A percentile compares a stretch with the other conserved stretches of the same genome.
Conservation (phyloP, 345 rosid genomes). For the Pugionium dolabratum region DNA sequence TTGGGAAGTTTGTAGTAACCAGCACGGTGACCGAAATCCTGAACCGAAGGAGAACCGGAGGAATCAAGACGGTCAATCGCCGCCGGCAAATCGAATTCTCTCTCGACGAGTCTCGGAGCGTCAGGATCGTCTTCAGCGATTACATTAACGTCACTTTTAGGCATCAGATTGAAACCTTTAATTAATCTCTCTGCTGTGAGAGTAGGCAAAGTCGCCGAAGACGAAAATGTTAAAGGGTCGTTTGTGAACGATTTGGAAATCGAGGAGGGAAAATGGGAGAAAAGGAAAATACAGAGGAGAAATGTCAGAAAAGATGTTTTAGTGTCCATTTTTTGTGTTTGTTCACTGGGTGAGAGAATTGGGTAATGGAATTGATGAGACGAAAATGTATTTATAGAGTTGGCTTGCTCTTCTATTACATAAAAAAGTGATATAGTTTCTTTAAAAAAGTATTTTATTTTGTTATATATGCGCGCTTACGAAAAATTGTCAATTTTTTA, state of each 20-base stretch:
- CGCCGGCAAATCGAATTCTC: slow-evolving; percentile 48
- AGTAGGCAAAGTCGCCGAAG: slow-evolving; percentile 32
- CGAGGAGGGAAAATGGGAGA: slow-evolving; percentile 22
- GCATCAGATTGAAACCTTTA: slow-evolving; percentile 59
- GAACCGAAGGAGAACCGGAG: slow-evolving; percentile 49
- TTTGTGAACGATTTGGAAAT: slow-evolving; percentile 21
- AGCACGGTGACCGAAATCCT: slow-evolving; percentile 79
- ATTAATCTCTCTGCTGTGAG: slow-evolving; percentile 55
- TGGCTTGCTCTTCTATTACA: slow-evolving; percentile 21
- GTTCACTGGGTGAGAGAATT: background rate
- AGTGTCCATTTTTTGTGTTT: slow-evolving; percentile 25
- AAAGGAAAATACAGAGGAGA: slow-evolving; percentile 28
- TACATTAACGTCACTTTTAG: slow-evolving; percentile 41
- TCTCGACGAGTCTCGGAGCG: slow-evolving; percentile 45
- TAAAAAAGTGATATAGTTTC: background rate
- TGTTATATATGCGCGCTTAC: background rate
- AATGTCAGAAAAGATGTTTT: slow-evolving; percentile 31
- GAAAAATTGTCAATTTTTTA: background rate
- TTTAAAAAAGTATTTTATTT: background rate
- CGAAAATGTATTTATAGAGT: slow-evolving; percentile 28
- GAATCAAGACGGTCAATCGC: slow-evolving; percentile 42
- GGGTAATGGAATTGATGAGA: slow-evolving; percentile 22
- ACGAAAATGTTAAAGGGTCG: slow-evolving; percentile 33
- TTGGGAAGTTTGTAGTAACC: slow-evolving; percentile 81
- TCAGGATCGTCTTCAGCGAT: slow-evolving; percentile 20